phyloP scores from a whole-genome alignment of 257 asterid genomes.

The Galeopsis tetrahit region DNA sequence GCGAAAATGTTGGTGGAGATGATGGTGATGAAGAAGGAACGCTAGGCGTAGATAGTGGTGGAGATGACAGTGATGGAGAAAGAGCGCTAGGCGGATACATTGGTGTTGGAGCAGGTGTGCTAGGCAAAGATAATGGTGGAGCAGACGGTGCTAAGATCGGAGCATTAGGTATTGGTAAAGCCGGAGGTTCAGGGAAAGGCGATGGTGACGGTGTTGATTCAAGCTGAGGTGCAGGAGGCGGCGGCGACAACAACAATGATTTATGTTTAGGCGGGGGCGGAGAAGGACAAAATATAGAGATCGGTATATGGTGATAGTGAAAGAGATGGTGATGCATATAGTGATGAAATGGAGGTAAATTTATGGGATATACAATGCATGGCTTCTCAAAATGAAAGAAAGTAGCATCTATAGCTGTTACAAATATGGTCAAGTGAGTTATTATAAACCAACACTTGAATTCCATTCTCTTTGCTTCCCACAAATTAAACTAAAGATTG shows the following conservation, averaged over 20 bases:
- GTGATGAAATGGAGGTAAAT: conserved; percentile 8
- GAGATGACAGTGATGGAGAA: not conserved
- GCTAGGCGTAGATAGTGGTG: not conserved
- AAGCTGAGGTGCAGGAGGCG: not conserved
- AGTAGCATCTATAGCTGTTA: conserved; percentile 15
- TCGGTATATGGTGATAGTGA: not conserved
- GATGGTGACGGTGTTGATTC: not conserved
- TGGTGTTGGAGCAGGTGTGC: not conserved
- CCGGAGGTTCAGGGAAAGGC: not conserved
- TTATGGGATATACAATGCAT: conserved; percentile 18
- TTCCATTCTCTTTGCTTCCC: conserved; percentile 9
- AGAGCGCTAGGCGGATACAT: not conserved
- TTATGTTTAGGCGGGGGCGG: conserved; percentile 18
- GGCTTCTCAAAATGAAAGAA: conserved; percentile 22
- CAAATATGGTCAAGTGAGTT: not conserved
- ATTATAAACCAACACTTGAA: conserved; percentile 8
- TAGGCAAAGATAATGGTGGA: not conserved
- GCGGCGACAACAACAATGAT: not conserved
- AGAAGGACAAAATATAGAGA: conserved; percentile 7
- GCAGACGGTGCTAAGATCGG: not conserved
- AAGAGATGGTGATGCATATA: not conserved
- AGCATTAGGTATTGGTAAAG: not conserved
- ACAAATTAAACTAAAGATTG: no score
- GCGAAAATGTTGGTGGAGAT: not conserved
- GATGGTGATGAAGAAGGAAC: not conserved